Conservation (phyloP, 2,329 filamentous ascomycete genomes). For the Arthrobotrys pseudoclavata region DNA sequence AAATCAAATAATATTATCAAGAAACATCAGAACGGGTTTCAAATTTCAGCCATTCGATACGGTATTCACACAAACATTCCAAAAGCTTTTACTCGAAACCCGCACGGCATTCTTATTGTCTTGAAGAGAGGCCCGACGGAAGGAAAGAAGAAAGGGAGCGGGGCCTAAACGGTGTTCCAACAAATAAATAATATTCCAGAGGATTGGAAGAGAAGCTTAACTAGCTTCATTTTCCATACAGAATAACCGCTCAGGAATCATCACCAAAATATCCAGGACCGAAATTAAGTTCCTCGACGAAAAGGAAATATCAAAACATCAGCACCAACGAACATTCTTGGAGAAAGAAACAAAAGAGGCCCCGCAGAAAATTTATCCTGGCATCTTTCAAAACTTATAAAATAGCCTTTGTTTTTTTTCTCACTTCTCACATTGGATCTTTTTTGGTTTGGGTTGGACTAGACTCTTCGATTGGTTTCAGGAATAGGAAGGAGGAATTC, state of each 20-base stretch:
- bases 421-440: background rate
- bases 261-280: constrained; percentile 18
- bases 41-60: constrained; percentile 10
- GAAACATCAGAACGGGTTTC: constrained; percentile 14
- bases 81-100: constrained; percentile 12
- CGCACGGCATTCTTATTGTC: background rate
- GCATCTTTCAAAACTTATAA: constrained; percentile 1
- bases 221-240: background rate
- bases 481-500: constrained; percentile 29
- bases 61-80: constrained; percentile 30
- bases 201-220: background rate
- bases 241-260: background rate
- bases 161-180: background rate
- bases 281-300: constrained; percentile 28
- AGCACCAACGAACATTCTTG: background rate
- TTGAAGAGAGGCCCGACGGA: too few relatives aligned
- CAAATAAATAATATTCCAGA: background rate
- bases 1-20: background rate
- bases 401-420: background rate
- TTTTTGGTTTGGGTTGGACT: background rate
- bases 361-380: background rate
- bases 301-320: constrained; percentile 31
- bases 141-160: background rate
- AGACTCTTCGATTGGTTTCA: background rate
- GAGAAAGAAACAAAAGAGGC: background rate